Percentiles rank a stretch among this genome's conserved stretches.
Evolutionary conservation across 2,329 filamentous ascomycete species (phyloP).

Genomic region (Beauveria varroae): DNA sequence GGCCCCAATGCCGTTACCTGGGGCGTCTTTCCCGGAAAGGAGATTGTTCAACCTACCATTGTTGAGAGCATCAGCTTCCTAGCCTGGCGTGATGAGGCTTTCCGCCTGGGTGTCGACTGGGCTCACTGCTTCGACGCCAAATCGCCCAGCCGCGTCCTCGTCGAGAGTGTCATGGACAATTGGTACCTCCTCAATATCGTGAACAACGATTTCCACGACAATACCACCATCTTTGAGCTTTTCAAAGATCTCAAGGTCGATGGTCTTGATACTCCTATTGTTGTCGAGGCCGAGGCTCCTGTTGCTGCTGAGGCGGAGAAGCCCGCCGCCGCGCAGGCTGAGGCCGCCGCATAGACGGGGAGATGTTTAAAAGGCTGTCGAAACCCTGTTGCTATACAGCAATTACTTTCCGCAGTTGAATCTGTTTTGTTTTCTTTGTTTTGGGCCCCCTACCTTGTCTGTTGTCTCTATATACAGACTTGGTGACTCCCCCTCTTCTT

Average conservation of each 20-base stretch:
- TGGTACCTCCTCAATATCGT: conserved; percentile 98
- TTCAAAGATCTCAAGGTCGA: conserved; percentile 71
- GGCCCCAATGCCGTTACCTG: conserved; percentile 97
- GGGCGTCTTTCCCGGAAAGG: conserved; percentile 97
- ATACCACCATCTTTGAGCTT: conserved; percentile 72
- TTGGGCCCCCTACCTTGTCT: conserved; percentile 14
- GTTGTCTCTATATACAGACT: conserved; percentile 15
- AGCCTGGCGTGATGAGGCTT: conserved; percentile 98
- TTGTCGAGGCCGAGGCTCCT: conserved; percentile 17
- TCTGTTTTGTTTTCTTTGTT: conserved; percentile 16
- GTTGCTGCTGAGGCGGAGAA: neutral
- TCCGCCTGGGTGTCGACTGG: conserved; percentile 87
- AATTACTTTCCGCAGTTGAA: neutral
- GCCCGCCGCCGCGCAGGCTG: neutral
- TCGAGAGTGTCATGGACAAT: conserved; percentile 75
- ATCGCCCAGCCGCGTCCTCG: conserved; percentile 70
- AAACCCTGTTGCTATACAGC: neutral
- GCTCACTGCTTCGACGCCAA: conserved; percentile 76
- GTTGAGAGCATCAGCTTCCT: conserved; percentile 97
- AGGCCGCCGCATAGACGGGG: conserved; percentile 11
- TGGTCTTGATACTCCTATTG: conserved; percentile 44
- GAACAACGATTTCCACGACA: conserved; percentile 94
- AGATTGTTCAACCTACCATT: conserved; percentile 99
- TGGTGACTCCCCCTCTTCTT: conserved; percentile 15
- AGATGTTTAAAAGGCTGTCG: neutral